Evolutionary conservation across 306 rosid species (phyloP).

Genomic region (Prunus fruticosa): DNA sequence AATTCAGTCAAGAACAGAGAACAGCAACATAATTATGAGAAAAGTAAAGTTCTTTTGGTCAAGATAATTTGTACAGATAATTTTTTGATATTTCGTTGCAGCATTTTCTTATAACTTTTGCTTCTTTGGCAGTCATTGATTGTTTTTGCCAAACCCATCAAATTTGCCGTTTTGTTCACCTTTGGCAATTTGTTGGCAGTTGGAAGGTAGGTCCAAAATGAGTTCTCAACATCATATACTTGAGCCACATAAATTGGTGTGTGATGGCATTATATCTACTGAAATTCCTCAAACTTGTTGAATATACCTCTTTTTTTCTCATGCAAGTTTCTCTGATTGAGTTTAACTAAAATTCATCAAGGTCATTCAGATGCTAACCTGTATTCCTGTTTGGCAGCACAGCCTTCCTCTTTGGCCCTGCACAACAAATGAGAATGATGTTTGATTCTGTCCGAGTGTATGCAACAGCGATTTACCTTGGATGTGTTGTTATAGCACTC

Average conservation of each 20-base stretch:
- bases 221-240: background rate
- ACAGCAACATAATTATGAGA: background rate
- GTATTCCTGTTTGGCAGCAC: conserved; percentile 72
- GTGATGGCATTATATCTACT: background rate
- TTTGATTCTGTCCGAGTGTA: conserved; percentile 71
- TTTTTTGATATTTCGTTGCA: conserved; percentile 13
- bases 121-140: conserved; percentile 75
- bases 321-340: conserved; percentile 8
- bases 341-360: background rate
- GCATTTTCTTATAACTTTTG: conserved; percentile 15
- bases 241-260: background rate
- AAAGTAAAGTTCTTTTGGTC: background rate
- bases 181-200: conserved; percentile 87
- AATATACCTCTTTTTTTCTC: background rate
- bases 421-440: conserved; percentile 76
- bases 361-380: conserved; percentile 20
- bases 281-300: background rate
- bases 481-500: conserved; percentile 80
- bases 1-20: background rate
- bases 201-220: conserved; percentile 70
- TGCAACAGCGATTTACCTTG: conserved; percentile 84
- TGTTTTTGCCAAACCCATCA: conserved; percentile 79
- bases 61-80: background rate
- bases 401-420: conserved; percentile 84
- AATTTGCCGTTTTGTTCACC: conserved; percentile 80